A percentile compares a stretch with the other conserved stretches of the same genome.
Conservation (phyloP, 2,329 filamentous ascomycete genomes). For the Fusarium tupiense region DNA sequence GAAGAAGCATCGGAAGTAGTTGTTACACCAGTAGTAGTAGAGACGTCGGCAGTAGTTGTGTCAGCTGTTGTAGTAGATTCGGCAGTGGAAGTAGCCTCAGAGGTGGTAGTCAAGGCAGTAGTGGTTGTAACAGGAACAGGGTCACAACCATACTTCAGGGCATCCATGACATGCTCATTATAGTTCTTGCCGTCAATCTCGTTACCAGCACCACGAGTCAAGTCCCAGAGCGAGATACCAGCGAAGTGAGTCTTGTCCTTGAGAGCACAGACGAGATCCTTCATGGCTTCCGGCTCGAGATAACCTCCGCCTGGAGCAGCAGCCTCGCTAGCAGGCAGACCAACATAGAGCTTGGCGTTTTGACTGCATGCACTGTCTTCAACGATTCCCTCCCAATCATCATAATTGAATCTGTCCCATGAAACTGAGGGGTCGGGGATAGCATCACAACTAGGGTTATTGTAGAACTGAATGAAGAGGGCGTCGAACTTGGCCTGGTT, state of each 20-base stretch:
- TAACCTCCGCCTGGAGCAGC: conserved; percentile 48
- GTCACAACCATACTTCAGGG: conserved; percentile 51
- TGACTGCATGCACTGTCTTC: conserved; percentile 48
- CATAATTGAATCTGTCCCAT: conserved; percentile 54
- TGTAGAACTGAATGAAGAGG: conserved; percentile 61
- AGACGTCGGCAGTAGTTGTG: conserved; percentile 3
- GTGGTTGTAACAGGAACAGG: conserved; percentile 40
- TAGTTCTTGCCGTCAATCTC: conserved; percentile 48
- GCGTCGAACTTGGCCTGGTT: conserved; percentile 53
- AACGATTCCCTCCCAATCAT: conserved; percentile 53
- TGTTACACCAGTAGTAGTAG: neutral
- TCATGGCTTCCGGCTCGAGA: conserved; percentile 46
- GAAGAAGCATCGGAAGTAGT: neutral
- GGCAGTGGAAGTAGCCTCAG: conserved; percentile 13
- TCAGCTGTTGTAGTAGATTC: conserved; percentile 12
- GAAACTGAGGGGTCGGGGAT: conserved; percentile 43
- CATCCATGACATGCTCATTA: conserved; percentile 50
- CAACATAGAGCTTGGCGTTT: conserved; percentile 57
- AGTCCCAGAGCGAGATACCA: conserved; percentile 59
- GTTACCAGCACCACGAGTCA: conserved; percentile 48
- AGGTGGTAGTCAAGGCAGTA: conserved; percentile 21
- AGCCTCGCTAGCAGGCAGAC: conserved; percentile 49
- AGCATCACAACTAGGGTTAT: conserved; percentile 54
- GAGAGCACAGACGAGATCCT: conserved; percentile 52
- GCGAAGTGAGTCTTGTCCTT: conserved; percentile 53